Evolutionary conservation across 257 asterid species (phyloP), one percentile per base, ranked within the genome.

Genomic region (Solanum megistacrolobum): DNA sequence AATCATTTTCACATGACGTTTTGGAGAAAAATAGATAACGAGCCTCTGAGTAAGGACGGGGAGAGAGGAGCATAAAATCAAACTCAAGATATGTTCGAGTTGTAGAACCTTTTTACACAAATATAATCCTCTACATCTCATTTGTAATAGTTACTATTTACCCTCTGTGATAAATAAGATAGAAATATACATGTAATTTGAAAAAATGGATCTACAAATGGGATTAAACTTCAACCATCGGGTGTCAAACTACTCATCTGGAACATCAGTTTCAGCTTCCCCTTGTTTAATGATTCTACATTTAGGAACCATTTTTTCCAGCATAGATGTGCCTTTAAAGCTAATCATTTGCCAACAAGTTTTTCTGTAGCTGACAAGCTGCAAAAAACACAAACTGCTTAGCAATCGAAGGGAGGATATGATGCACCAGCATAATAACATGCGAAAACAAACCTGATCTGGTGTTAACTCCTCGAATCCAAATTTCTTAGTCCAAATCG

Each of bases 401-500:
- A 82, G 43, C 86, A 3, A 48, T 82, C 21, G 0, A 48, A 48
- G 43, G 27, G 86, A 55, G 3, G 9, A 65, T 18, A 82, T 48
- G 86, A 48, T 82, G 31, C 43, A 48, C 68, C 68, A 31, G 43
- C 4, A 48, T 29, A 18, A 66, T 39, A 38, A 46, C 25, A 16
- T 2, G 89, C 48, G 13, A 75, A 71, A 82, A 52, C 74, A 36
- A 85, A 96, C 99, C 98, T 95, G 96, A 82, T 96, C 95, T 34
- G 89, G 89, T 16, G 96, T 92, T 9, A 96, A 92, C 92, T 91
- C 91, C 73, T 73, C 46, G 85, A 97, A 97, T 55, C 98, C 98
- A 93, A 97, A 97, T 92, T 95, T 96, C 39, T 96, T 90, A 8
- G 96, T 96, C 99, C 99, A 97, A 83, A 97, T 97, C 84, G 98